These are phyloP conservation scores for Gyrodon lividus DNA, from an alignment of 768 basidiomycete species.

Conservation along the genomic window DNA sequence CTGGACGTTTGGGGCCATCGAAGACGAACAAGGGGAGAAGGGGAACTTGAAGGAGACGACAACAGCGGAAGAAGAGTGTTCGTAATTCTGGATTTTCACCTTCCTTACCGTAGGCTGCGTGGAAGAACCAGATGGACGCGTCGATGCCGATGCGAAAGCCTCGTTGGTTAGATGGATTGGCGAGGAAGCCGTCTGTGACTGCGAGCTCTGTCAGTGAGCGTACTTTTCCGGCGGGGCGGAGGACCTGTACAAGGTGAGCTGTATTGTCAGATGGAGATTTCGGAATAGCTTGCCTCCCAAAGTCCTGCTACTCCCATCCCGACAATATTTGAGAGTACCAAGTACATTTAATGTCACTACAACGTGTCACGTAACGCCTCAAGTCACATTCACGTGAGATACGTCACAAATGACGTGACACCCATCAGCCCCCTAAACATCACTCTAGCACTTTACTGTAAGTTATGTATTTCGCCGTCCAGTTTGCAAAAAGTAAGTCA, in stretches of 20 bases:
- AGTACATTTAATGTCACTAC: too few species aligned
- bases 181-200: slow-evolving; percentile 70
- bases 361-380: too few species aligned
- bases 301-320: slow-evolving; percentile 49
- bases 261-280: not conserved
- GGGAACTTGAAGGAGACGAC: slow-evolving; percentile 71
- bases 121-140: slow-evolving; percentile 80
- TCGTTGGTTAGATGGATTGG: slow-evolving; percentile 59
- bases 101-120: slow-evolving; percentile 64
- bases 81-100: slow-evolving; percentile 88
- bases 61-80: slow-evolving; percentile 83
- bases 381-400: too few species aligned
- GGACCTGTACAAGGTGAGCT: slow-evolving; percentile 42
- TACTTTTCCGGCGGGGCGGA: slow-evolving; percentile 66
- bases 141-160: slow-evolving; percentile 87
- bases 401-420: too few species aligned
- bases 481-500: too few species aligned
- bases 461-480: too few species aligned
- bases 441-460: too few species aligned
- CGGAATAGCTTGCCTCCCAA: slow-evolving; percentile 41
- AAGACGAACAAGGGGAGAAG: slow-evolving; percentile 91
- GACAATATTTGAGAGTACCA: too few species aligned
- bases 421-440: too few species aligned
- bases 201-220: slow-evolving; percentile 79
- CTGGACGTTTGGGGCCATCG: slow-evolving; percentile 83